phyloP scores from a whole-genome alignment of 1,284 basidiomycete species.

The Peniophora sp. region DNA sequence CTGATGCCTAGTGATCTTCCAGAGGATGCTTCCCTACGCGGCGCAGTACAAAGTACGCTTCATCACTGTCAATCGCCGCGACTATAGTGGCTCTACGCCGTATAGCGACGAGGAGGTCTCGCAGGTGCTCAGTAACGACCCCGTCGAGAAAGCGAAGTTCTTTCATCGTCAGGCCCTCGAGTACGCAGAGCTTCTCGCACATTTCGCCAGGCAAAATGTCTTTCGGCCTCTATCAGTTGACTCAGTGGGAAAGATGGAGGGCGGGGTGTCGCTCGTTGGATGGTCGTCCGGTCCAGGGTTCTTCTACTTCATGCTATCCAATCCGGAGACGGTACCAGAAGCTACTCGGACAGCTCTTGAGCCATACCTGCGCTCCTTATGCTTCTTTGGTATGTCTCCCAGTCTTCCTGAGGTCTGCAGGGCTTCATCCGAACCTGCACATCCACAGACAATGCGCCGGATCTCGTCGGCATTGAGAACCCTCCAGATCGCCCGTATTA shows the following conservation, averaged over 20 bases:
- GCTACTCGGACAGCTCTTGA: neutral
- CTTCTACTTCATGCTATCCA: neutral
- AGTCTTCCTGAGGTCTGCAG: too few relatives aligned
- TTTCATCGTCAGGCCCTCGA: slow-evolving; percentile 1
- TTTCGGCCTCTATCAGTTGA: neutral
- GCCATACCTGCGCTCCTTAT: neutral
- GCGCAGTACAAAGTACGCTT: neutral
- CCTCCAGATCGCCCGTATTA: neutral
- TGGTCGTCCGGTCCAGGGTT: neutral
- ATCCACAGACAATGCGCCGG: neutral
- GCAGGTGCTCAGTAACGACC: neutral
- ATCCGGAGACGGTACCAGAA: neutral
- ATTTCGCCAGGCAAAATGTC: neutral
- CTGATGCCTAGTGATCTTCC: neutral
- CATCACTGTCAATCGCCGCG: neutral
- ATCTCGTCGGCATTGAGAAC: neutral
- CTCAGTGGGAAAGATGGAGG: neutral
- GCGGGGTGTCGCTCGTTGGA: neutral
- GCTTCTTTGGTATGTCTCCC: neutral
- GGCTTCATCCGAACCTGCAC: too few relatives aligned
- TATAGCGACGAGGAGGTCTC: neutral
- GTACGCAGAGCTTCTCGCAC: slow-evolving; percentile 1
- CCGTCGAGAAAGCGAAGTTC: neutral
- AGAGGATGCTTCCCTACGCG: neutral
- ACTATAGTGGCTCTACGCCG: neutral